These are phyloP conservation scores for Cornus suecica DNA, from an alignment of 148 eudicot species.

Conservation along the genomic window DNA sequence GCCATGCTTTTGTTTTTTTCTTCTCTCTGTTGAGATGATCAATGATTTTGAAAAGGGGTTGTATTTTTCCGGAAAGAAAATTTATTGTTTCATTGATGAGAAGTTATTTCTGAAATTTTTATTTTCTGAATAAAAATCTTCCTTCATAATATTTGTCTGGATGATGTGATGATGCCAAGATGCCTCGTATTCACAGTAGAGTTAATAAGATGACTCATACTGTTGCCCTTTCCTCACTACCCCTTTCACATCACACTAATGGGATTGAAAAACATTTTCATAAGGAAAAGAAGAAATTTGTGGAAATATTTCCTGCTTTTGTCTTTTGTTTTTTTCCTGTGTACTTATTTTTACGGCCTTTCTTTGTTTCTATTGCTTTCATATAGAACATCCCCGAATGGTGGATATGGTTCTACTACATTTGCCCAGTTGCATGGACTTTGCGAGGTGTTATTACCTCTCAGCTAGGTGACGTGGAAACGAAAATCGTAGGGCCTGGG, in stretches of 20 bases:
- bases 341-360: not conserved
- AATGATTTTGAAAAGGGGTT: no score
- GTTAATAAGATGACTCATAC: not conserved
- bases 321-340: not conserved
- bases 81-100: no score
- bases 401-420: constrained; percentile 95
- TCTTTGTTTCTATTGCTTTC: not conserved
- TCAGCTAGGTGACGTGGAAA: constrained; percentile 80
- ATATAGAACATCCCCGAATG: constrained; percentile 69
- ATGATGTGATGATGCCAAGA: not conserved
- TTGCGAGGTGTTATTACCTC: constrained; percentile 65
- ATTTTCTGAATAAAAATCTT: no score
- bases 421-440: constrained; percentile 81
- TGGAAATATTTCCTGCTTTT: no score
- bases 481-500: constrained; percentile 40
- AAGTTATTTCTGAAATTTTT: no score
- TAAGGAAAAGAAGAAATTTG: no score
- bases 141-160: no score
- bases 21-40: no score
- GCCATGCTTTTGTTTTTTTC: no score
- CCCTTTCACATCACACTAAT: not conserved
- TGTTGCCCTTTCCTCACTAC: not conserved
- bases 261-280: no score
- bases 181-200: not conserved
- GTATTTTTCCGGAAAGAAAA: no score